Evolutionary conservation across 2,329 filamentous ascomycete genomes (phyloP).

Genomic region (Trichoderma arundinaceum): DNA sequence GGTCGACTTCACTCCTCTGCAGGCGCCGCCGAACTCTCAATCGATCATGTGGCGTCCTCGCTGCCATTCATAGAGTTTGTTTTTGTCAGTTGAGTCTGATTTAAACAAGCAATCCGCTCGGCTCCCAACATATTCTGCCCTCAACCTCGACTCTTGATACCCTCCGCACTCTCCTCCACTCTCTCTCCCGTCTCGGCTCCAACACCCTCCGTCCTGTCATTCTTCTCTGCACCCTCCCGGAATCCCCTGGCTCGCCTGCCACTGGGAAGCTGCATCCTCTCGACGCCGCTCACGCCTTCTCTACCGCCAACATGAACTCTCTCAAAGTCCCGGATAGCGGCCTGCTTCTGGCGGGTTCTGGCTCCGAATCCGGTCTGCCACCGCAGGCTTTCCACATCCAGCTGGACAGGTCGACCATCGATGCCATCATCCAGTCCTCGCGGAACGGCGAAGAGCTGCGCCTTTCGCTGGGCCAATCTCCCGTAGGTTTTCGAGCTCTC

Average conservation of each 20-base stretch:
- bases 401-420: constrained; percentile 63
- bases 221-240: constrained; percentile 6
- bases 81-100: constrained; percentile 29
- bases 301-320: constrained; percentile 51
- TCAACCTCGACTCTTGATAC: constrained; percentile 13
- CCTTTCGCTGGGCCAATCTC: constrained; percentile 62
- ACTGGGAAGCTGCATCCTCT: constrained; percentile 11
- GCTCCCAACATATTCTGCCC: neutral
- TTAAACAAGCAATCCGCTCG: constrained; percentile 18
- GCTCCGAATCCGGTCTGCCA: constrained; percentile 50
- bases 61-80: constrained; percentile 28
- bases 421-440: constrained; percentile 66
- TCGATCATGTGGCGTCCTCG: constrained; percentile 34
- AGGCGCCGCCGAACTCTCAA: constrained; percentile 20
- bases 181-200: constrained; percentile 1
- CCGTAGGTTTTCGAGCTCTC: constrained; percentile 55
- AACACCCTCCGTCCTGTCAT: neutral
- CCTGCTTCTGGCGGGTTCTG: constrained; percentile 60
- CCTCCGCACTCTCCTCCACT: neutral
- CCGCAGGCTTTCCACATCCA: constrained; percentile 63
- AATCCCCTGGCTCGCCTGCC: constrained; percentile 10
- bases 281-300: constrained; percentile 12
- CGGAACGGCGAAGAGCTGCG: constrained; percentile 62
- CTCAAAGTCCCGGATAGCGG: constrained; percentile 64
- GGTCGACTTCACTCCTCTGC: constrained; percentile 4